Percentiles rank a stretch among this genome's conserved stretches.
Evolutionary conservation across 352 stramenopile genomes (phyloP).

Genomic region (Globisporangium uncinulatum): DNA sequence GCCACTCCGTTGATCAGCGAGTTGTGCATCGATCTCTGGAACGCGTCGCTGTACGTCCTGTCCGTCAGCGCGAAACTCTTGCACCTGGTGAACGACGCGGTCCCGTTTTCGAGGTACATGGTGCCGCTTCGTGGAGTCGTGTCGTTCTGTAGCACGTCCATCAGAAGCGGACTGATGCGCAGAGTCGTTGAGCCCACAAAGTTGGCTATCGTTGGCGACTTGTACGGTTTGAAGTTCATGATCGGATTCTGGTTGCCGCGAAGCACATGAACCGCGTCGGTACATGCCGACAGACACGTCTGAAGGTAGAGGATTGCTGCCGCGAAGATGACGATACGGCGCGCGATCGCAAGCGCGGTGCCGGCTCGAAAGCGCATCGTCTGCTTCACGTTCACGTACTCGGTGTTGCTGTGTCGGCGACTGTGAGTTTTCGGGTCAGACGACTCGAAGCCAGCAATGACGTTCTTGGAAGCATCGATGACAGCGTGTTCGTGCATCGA

Average conservation of each 20-base stretch:
- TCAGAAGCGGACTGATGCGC: slow-evolving; percentile 24
- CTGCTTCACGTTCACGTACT: not conserved
- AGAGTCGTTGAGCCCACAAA: slow-evolving; percentile 14
- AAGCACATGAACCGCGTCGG: slow-evolving; percentile 4
- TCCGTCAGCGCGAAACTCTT: slow-evolving; percentile 8
- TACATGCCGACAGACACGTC: slow-evolving; percentile 1
- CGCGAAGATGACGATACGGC: slow-evolving; percentile 4
- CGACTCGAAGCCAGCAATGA: not conserved
- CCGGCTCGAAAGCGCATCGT: not conserved
- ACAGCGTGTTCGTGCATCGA: not conserved
- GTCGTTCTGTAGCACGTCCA: slow-evolving; percentile 16
- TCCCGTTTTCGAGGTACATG: slow-evolving; percentile 21
- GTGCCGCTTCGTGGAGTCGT: slow-evolving; percentile 21
- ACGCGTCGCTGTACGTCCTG: slow-evolving; percentile 24
- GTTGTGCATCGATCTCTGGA: slow-evolving; percentile 22
- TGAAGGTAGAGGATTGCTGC: slow-evolving; percentile 11
- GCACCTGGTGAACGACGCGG: slow-evolving; percentile 22
- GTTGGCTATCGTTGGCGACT: slow-evolving; percentile 11
- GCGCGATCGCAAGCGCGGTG: not conserved
- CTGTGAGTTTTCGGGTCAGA: not conserved
- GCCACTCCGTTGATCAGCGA: slow-evolving; percentile 11
- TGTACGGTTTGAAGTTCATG: slow-evolving; percentile 9
- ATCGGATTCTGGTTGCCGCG: not conserved
- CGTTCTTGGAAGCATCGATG: not conserved
- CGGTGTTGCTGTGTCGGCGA: not conserved